These are phyloP conservation scores for Xylaria sp. DNA, from an alignment of 2,329 filamentous ascomycete genomes.

Conservation along the genomic window DNA sequence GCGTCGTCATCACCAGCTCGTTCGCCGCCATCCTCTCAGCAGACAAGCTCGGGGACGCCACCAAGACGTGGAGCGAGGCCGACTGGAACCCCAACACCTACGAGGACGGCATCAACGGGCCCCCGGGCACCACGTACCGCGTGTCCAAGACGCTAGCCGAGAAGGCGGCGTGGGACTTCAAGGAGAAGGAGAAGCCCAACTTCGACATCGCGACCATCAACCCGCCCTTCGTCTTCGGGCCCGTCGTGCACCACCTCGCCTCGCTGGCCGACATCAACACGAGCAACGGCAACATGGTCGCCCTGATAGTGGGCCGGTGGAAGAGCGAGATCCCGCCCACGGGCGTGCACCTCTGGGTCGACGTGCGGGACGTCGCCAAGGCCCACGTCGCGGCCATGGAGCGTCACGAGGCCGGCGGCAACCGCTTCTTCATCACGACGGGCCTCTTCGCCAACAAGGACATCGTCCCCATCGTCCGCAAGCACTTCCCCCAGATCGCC, in stretches of 20 bases:
- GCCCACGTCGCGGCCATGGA: constrained; percentile 65
- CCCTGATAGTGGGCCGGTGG: constrained; percentile 62
- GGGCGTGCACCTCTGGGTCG: constrained; percentile 60
- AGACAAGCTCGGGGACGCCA: constrained; percentile 51
- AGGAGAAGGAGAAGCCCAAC: constrained; percentile 53
- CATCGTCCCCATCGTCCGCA: constrained; percentile 56
- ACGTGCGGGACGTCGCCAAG: constrained; percentile 65
- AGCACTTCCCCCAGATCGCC: constrained; percentile 61
- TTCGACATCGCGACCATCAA: constrained; percentile 65
- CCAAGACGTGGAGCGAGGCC: constrained; percentile 56
- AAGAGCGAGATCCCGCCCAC: constrained; percentile 55
- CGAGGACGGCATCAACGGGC: constrained; percentile 53
- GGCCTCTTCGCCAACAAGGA: constrained; percentile 60
- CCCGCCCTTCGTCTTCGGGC: constrained; percentile 66
- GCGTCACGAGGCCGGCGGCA: constrained; percentile 57
- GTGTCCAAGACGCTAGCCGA: constrained; percentile 66
- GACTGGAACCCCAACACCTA: constrained; percentile 65
- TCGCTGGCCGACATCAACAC: constrained; percentile 62
- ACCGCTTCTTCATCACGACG: constrained; percentile 61
- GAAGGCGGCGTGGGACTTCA: constrained; percentile 64
- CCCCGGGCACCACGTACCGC: constrained; percentile 59
- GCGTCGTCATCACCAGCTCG: constrained; percentile 72
- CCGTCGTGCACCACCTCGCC: constrained; percentile 59
- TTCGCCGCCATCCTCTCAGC: constrained; percentile 63
- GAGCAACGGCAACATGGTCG: constrained; percentile 62